phyloP scores from a whole-genome alignment of 257 asterid species.

The Lycium barbarum region DNA sequence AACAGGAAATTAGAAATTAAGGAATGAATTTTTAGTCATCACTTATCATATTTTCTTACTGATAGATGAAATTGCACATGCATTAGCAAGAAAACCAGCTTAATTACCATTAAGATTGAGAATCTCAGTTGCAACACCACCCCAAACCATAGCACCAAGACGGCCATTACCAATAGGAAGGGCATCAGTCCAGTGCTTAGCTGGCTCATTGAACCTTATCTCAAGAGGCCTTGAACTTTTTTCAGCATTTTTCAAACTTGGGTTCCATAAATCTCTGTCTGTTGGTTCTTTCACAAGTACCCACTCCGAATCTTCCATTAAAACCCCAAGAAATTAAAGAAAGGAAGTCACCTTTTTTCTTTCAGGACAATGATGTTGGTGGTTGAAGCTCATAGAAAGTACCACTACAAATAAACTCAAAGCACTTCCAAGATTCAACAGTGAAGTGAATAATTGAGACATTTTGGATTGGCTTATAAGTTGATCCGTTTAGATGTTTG shows the following conservation, averaged over 20 bases:
- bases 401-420: too few relatives aligned
- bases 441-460: too few relatives aligned
- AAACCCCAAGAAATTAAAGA: conserved; percentile 11
- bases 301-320: conserved; percentile 40
- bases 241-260: conserved; percentile 41
- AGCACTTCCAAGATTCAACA: too few relatives aligned
- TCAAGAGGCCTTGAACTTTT: conserved; percentile 51
- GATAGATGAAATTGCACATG: not conserved
- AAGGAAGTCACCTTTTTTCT: not conserved
- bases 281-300: conserved; percentile 36
- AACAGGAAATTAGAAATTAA: too few relatives aligned
- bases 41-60: not conserved
- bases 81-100: not conserved
- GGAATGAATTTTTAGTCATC: too few relatives aligned
- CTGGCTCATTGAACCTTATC: conserved; percentile 61
- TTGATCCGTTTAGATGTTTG: too few relatives aligned
- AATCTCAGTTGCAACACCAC: conserved; percentile 63
- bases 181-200: conserved; percentile 85
- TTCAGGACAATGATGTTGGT: not conserved
- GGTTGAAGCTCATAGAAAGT: not conserved
- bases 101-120: conserved; percentile 76
- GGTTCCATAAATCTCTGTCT: conserved; percentile 66
- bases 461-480: too few relatives aligned
- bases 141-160: conserved; percentile 93
- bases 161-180: conserved; percentile 86